These are phyloP conservation scores for Botryotinia convoluta DNA, from an alignment of 2,329 filamentous ascomycete species.

Conservation along the genomic window DNA sequence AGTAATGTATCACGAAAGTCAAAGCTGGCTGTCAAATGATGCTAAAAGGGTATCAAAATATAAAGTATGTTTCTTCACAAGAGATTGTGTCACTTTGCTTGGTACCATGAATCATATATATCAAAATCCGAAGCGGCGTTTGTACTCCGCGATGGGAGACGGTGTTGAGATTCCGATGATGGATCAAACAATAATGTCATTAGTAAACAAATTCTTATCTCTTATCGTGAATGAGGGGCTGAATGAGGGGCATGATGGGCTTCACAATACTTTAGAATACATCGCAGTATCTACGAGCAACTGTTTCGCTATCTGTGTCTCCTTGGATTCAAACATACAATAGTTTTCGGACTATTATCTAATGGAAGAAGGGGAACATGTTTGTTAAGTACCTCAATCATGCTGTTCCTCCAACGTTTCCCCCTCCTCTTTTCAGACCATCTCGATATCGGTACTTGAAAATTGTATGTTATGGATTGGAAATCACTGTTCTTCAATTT, in stretches of 20 bases:
- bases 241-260: not conserved
- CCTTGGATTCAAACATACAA: not conserved
- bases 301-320: not conserved
- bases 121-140: constrained; percentile 9
- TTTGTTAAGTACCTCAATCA: not conserved
- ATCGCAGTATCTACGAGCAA: not conserved
- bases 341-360: not conserved
- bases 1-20: not conserved
- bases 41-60: not conserved
- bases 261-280: not conserved
- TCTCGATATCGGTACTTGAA: not conserved
- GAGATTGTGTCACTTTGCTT: not conserved
- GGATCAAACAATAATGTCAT: not conserved
- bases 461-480: not conserved
- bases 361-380: not conserved
- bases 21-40: not conserved
- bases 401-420: not conserved
- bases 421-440: not conserved
- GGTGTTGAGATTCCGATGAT: constrained; percentile 18
- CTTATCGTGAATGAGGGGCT: constrained; percentile 21
- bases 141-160: constrained; percentile 16
- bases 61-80: not conserved
- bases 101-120: constrained; percentile 11
- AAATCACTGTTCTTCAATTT: not conserved
- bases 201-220: constrained; percentile 17